Evolutionary conservation across 345 rosid genomes (phyloP), one percentile per base, ranked within the genome.

Genomic region (Arabis hirsuta): DNA sequence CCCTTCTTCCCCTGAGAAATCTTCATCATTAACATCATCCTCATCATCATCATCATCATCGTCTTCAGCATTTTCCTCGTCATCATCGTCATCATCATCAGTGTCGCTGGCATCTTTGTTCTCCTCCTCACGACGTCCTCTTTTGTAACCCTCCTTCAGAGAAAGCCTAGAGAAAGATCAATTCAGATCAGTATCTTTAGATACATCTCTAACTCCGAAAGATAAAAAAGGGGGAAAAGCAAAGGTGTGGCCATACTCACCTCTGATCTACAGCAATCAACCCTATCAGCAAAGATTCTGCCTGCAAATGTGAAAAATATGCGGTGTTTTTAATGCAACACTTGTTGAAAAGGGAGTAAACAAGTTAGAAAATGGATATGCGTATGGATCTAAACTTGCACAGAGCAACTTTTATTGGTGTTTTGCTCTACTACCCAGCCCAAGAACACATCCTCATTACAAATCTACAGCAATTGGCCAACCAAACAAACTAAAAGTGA

Each of bases 1-100:
- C 1, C 83, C 84, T 73, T 82, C 91, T 20, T 72, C 87, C 42
- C 76, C 85, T 2, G 88, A 85, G 76, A 80, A 87, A 78, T 82
- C 88, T 47, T 82, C 88, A 65, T 82, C 89, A 54, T 83, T 85
- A 1, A 55, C 82, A 9, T 76, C 81, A 31, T 83, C 80, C 3
- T 78, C 81, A 7, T 78, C 82, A 0, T 82, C 88, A 0, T 82
- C 88, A 0, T 83, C 81, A 0, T 81, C 87, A 0, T 76, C 72
- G 0, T 65, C 77, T 6, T 42, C 76, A 31, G 9, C 75, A 4
- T 76, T 24, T 0, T 69, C 73, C 3, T 67, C 73, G 0, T 67
- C 72, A 0, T 79, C 81, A 1, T 85, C 86, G 0, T 83, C 83
- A 0, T 84, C 88, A 14, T 71, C 82, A 13, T 85, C 86, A 22